Conservation (phyloP, 352 stramenopile species). For the Globisporangium middletonii region DNA sequence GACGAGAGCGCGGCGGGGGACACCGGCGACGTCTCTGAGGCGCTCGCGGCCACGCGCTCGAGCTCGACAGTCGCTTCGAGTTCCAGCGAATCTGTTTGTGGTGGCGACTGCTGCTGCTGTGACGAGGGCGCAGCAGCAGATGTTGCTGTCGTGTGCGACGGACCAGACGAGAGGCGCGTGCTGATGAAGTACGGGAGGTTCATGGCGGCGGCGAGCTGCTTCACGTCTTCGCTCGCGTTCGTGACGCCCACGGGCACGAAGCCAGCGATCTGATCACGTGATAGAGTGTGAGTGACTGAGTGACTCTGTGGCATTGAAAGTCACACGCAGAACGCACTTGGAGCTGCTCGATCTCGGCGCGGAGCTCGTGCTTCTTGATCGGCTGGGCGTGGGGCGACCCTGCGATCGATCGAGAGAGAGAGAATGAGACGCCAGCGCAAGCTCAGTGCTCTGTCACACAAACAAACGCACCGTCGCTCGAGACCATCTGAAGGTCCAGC, state of each 20-base stretch:
- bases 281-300: neutral
- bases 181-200: conserved; percentile 75
- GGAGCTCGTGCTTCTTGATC: conserved; percentile 74
- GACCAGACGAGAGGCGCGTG: conserved; percentile 22
- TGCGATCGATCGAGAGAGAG: conserved; percentile 9
- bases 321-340: conserved; percentile 24
- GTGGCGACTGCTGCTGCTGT: neutral
- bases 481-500: conserved; percentile 66
- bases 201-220: conserved; percentile 50
- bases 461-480: conserved; percentile 43
- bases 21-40: neutral
- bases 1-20: neutral
- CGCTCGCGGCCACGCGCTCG: neutral
- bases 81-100: neutral
- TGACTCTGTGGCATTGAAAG: neutral
- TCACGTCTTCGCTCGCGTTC: conserved; percentile 83
- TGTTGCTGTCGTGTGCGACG: conserved; percentile 13
- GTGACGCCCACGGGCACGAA: conserved; percentile 75
- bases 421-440: neutral
- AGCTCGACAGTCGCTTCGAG: neutral
- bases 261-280: conserved; percentile 19
- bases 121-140: neutral
- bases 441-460: neutral
- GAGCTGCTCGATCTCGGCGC: conserved; percentile 53
- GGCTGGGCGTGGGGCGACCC: conserved; percentile 67